phyloP scores from a whole-genome alignment of 805 yeast species.

The Suhomyces prunicola region DNA sequence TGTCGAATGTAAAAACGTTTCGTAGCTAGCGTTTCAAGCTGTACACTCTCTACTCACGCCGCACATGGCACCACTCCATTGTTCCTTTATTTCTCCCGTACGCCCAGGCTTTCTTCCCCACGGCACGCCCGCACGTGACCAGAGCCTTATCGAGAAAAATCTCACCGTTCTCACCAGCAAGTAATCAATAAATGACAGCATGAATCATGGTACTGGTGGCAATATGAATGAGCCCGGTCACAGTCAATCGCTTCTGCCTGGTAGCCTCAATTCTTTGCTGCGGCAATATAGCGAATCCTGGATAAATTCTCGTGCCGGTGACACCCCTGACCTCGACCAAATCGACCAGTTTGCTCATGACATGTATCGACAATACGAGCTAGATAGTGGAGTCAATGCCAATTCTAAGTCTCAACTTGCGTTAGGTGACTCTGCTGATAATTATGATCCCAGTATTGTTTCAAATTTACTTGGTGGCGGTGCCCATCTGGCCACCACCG shows the following conservation, averaged over 20 bases:
- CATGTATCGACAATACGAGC: not conserved
- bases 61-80: not conserved
- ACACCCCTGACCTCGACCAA: conserved; percentile 1
- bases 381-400: not conserved
- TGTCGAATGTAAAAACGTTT: no score
- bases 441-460: not conserved
- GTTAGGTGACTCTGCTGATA: not conserved
- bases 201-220: not conserved
- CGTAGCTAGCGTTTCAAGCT: not conserved
- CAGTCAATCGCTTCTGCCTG: not conserved
- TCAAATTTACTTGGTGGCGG: not conserved
- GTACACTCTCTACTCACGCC: not conserved
- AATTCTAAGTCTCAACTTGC: not conserved
- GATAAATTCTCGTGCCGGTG: not conserved
- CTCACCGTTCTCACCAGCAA: not conserved
- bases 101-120: not conserved
- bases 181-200: not conserved
- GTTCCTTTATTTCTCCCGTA: not conserved
- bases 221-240: not conserved
- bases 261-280: not conserved
- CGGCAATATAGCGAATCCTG: not conserved
- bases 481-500: not conserved
- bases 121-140: not conserved
- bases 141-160: not conserved
- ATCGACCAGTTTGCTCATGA: conserved; percentile 1